Conservation (phyloP, 2,329 filamentous ascomycete species). For the Arthrobotrys musiformis region DNA sequence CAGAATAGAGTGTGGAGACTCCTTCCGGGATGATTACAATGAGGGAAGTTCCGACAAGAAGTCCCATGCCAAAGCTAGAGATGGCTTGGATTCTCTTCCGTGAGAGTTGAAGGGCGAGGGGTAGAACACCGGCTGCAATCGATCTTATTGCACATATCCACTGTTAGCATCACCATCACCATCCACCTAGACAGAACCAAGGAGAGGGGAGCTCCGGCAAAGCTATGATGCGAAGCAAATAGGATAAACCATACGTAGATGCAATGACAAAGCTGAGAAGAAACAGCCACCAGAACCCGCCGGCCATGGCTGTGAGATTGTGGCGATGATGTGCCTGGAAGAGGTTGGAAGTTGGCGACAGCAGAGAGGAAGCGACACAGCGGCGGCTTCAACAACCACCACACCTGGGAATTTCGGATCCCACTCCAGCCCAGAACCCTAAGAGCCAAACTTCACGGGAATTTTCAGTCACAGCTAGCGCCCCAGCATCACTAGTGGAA, state of each 20-base stretch:
- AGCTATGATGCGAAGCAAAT: not conserved
- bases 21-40: slow-evolving; percentile 98
- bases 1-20: slow-evolving; percentile 84
- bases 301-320: slow-evolving; percentile 29
- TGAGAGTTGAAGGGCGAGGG: slow-evolving; percentile 86
- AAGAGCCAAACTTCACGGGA: slow-evolving; percentile 24
- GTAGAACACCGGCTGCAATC: slow-evolving; percentile 90
- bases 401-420: not conserved
- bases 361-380: not conserved
- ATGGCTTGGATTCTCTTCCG: slow-evolving; percentile 87
- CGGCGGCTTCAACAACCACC: not conserved
- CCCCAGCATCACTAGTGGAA: slow-evolving; percentile 8
- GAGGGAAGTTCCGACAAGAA: slow-evolving; percentile 91
- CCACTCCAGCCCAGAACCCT: not conserved
- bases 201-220: slow-evolving; percentile 57
- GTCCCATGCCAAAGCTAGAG: slow-evolving; percentile 90
- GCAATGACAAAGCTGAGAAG: slow-evolving; percentile 48
- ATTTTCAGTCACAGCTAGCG: not conserved
- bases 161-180: not conserved
- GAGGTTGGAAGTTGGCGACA: not conserved
- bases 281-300: slow-evolving; percentile 54
- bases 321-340: not conserved
- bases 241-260: slow-evolving; percentile 36
- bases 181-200: not conserved
- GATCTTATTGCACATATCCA: slow-evolving; percentile 71